Evolutionary conservation across 192 early-diverging fungal genomes (phyloP).

Genomic region (Podila minutissima): DNA sequence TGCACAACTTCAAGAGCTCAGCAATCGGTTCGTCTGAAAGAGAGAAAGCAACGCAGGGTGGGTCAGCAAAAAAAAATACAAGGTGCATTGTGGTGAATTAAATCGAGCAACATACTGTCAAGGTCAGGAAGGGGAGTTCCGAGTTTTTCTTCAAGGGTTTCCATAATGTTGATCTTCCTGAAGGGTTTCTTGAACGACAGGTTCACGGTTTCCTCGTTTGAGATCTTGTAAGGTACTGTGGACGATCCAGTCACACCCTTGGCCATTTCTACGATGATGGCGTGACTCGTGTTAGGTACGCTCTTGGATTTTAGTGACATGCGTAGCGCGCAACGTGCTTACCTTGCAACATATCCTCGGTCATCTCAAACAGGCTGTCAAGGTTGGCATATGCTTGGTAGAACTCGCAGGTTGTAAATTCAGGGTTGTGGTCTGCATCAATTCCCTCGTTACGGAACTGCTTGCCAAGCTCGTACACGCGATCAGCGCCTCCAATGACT

Average conservation of each 20-base stretch:
- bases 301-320: too few relatives aligned
- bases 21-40: slow-evolving; percentile 23
- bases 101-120: slow-evolving; percentile 23
- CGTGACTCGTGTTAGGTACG: neutral
- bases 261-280: slow-evolving; percentile 48
- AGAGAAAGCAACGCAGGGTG: neutral
- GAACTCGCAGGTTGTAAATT: slow-evolving; percentile 92
- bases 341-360: slow-evolving; percentile 73
- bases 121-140: slow-evolving; percentile 54
- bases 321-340: neutral
- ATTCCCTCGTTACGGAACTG: slow-evolving; percentile 94
- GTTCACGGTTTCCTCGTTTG: slow-evolving; percentile 38
- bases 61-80: neutral
- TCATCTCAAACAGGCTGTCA: slow-evolving; percentile 71
- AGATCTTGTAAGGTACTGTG: slow-evolving; percentile 8
- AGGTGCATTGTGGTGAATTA: neutral
- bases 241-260: slow-evolving; percentile 32
- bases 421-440: slow-evolving; percentile 89
- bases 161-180: slow-evolving; percentile 64
- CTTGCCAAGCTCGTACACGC: slow-evolving; percentile 90
- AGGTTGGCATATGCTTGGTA: slow-evolving; percentile 84
- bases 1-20: slow-evolving; percentile 42
- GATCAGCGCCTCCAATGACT: slow-evolving; percentile 85
- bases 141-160: slow-evolving; percentile 54
- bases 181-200: slow-evolving; percentile 64